Conservation (phyloP, 2,329 filamentous ascomycete species). For the Dothistroma pini region DNA sequence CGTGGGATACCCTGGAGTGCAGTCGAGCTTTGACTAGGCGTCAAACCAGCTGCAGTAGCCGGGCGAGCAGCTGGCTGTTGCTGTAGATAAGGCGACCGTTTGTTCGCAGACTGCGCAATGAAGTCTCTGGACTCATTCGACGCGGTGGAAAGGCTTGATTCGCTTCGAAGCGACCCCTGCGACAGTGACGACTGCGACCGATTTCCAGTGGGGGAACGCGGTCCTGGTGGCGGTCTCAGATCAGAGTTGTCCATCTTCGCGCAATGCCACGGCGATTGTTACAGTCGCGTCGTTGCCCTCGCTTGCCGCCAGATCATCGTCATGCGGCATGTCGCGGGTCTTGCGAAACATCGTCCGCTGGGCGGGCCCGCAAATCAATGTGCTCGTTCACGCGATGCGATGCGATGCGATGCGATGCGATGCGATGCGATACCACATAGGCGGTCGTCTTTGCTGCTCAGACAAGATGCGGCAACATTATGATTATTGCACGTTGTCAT, state of each 20-base stretch:
- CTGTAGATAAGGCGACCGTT: conserved; percentile 39
- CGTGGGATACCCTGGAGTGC: conserved; percentile 36
- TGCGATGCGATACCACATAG: not conserved
- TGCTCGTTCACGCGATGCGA: not conserved
- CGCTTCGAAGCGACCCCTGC: conserved; percentile 32
- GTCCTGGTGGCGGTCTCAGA: conserved; percentile 33
- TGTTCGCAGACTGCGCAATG: conserved; percentile 31
- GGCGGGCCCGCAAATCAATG: not conserved
- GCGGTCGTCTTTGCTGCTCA: not conserved
- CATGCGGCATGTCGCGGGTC: not conserved
- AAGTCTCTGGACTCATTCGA: conserved; percentile 40
- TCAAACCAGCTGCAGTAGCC: conserved; percentile 32
- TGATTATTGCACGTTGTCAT: not conserved
- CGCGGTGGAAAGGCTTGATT: conserved; percentile 34
- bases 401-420: not conserved
- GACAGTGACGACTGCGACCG: conserved; percentile 34
- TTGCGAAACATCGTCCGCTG: not conserved
- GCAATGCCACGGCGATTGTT: not conserved
- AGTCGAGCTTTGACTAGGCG: conserved; percentile 31
- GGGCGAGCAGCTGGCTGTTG: conserved; percentile 28
- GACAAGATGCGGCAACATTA: not conserved
- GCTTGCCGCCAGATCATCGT: not conserved
- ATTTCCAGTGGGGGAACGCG: conserved; percentile 31
- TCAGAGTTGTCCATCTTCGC: conserved; percentile 28
- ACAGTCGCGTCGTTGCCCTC: not conserved